Conservation (phyloP, 2,329 filamentous ascomycete species). For the Colletotrichum destructivum region DNA sequence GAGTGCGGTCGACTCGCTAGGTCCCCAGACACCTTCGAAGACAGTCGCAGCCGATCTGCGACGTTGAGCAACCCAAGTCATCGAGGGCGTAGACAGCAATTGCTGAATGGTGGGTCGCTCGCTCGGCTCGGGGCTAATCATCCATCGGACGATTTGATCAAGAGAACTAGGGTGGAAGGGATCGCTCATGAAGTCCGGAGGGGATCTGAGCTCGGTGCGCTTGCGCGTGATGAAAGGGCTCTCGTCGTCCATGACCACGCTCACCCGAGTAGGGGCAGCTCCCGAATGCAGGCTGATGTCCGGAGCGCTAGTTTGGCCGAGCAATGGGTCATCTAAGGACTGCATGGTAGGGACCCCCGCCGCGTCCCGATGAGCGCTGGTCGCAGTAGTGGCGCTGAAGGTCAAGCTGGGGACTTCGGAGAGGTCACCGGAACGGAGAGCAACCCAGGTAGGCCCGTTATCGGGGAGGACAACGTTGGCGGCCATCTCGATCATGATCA, state of each 20-base stretch:
- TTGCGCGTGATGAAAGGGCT: conserved; percentile 53
- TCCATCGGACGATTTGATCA: conserved; percentile 87
- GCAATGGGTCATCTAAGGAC: conserved; percentile 38
- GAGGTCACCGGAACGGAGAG: conserved; percentile 89
- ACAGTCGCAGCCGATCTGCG: conserved; percentile 92
- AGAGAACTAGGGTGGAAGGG: conserved; percentile 80
- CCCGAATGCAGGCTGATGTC: conserved; percentile 48
- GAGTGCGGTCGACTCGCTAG: conserved; percentile 67
- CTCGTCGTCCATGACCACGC: conserved; percentile 51
- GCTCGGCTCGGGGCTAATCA: conserved; percentile 84
- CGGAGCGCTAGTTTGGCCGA: conserved; percentile 41
- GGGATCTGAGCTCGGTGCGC: conserved; percentile 69
- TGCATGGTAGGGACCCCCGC: conserved; percentile 42
- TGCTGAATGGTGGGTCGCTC: conserved; percentile 82
- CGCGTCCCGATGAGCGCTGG: conserved; percentile 37
- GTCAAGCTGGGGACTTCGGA: conserved; percentile 91
- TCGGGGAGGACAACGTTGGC: conserved; percentile 95
- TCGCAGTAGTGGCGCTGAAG: conserved; percentile 73
- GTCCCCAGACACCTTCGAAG: conserved; percentile 96
- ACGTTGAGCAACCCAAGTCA: conserved; percentile 84
- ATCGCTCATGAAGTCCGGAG: conserved; percentile 93
- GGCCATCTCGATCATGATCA: conserved; percentile 95
- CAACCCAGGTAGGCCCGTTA: conserved; percentile 92
- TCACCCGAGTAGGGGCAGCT: conserved; percentile 52
- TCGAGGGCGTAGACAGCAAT: conserved; percentile 79